Evolutionary conservation across 1,284 basidiomycete species (phyloP).

Genomic region (Moniliella sp.): DNA sequence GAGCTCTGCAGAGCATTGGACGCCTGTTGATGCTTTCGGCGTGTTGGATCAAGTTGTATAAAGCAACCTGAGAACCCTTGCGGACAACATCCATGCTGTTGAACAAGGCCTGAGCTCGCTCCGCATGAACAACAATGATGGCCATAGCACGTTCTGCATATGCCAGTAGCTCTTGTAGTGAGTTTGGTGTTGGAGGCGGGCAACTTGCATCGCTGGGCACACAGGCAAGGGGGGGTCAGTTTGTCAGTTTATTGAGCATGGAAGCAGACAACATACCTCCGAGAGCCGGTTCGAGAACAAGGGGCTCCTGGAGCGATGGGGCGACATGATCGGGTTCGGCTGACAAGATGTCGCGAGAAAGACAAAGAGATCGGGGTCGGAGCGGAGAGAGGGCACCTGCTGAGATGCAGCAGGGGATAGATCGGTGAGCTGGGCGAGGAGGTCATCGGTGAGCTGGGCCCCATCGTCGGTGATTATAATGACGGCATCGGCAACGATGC

Average conservation of each 20-base stretch:
- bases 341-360: no score
- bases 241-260: neutral
- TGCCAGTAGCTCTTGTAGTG: slow-evolving; percentile 11
- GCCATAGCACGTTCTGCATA: slow-evolving; percentile 11
- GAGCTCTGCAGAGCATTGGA: slow-evolving; percentile 10
- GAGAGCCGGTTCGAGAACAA: slow-evolving; percentile 5
- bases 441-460: slow-evolving; percentile 16
- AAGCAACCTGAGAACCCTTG: slow-evolving; percentile 16
- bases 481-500: slow-evolving; percentile 22
- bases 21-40: slow-evolving; percentile 15
- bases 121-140: slow-evolving; percentile 3
- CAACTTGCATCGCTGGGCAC: slow-evolving; percentile 7
- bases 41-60: slow-evolving; percentile 22
- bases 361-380: no score
- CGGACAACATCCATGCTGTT: slow-evolving; percentile 12
- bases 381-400: neutral
- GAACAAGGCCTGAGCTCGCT: slow-evolving; percentile 4
- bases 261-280: neutral
- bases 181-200: slow-evolving; percentile 13
- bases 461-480: slow-evolving; percentile 29
- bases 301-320: slow-evolving; percentile 12
- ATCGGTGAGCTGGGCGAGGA: slow-evolving; percentile 2
- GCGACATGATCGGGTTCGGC: slow-evolving; percentile 17
- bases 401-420: neutral
- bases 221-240: neutral